These are phyloP conservation scores for Aspergillus affinis DNA, from an alignment of 495 filamentous ascomycete species.

Conservation along the genomic window DNA sequence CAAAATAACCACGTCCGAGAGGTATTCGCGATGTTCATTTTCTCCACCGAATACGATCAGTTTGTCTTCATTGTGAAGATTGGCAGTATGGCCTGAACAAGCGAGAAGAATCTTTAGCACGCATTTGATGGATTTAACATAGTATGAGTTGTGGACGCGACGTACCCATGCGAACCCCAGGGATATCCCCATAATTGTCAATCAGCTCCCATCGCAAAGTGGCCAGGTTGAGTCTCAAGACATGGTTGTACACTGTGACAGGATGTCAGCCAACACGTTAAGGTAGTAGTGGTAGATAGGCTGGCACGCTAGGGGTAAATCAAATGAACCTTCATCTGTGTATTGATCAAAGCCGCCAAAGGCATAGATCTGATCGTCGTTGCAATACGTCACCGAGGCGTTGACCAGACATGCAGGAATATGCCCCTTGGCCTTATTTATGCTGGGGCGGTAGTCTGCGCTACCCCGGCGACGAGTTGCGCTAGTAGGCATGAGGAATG, in stretches of 20 bases:
- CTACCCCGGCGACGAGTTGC: slow-evolving; percentile 58
- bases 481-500: slow-evolving; percentile 82
- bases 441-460: slow-evolving; percentile 75
- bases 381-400: slow-evolving; percentile 95
- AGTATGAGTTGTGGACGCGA: slow-evolving; percentile 13
- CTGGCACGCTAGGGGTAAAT: background rate
- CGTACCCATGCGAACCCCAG: slow-evolving; percentile 95
- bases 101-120: background rate
- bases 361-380: slow-evolving; percentile 93
- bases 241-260: slow-evolving; percentile 87
- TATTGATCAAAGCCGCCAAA: slow-evolving; percentile 99
- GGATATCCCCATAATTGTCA: slow-evolving; percentile 98
- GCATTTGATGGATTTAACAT: slow-evolving; percentile 7
- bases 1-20: slow-evolving; percentile 94
- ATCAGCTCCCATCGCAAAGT: slow-evolving; percentile 91
- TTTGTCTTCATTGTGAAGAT: slow-evolving; percentile 89
- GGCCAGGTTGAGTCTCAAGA: slow-evolving; percentile 79
- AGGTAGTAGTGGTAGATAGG: background rate
- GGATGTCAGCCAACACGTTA: background rate
- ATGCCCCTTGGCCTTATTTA: slow-evolving; percentile 79
- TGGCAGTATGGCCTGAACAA: slow-evolving; percentile 84
- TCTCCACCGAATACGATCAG: slow-evolving; percentile 94
- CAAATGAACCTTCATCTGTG: slow-evolving; percentile 79
- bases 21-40: slow-evolving; percentile 93
- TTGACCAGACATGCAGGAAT: slow-evolving; percentile 94